These are phyloP conservation scores for Gymnopilus dilepis DNA, from an alignment of 768 basidiomycete genomes.

Conservation along the genomic window DNA sequence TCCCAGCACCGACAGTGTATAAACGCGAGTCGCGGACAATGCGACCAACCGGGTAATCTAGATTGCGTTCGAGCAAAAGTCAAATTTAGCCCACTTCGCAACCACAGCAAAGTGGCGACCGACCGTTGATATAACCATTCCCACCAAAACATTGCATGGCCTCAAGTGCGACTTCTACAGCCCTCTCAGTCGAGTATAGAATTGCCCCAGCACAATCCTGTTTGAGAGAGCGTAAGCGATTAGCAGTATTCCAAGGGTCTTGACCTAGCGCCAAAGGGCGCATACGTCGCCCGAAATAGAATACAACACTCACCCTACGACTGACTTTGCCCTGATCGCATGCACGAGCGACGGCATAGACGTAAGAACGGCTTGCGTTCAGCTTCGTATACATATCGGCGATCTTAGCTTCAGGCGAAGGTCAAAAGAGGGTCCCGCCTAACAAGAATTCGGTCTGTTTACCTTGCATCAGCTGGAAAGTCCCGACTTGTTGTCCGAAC, in stretches of 20 bases:
- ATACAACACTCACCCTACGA: conserved; percentile 60
- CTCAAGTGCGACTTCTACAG: conserved; percentile 89
- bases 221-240: background rate
- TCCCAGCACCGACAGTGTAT: conserved; percentile 96
- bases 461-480: conserved; percentile 98
- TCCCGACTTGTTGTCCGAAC: conserved; percentile 85
- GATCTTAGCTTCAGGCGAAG: conserved; percentile 61
- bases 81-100: background rate
- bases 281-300: too few relatives aligned
- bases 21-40: conserved; percentile 86
- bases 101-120: conserved; percentile 7
- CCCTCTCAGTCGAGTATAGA: conserved; percentile 89
- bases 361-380: conserved; percentile 86
- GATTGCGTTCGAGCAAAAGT: conserved; percentile 11
- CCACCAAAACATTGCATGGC: conserved; percentile 95
- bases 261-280: background rate
- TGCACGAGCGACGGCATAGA: conserved; percentile 90
- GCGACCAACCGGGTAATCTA: conserved; percentile 91
- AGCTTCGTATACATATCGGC: conserved; percentile 96
- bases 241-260: background rate
- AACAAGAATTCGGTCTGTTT: conserved; percentile 25
- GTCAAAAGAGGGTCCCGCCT: conserved; percentile 9
- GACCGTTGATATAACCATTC: conserved; percentile 95
- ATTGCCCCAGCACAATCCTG: conserved; percentile 97
- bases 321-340: conserved; percentile 84